Evolutionary conservation across 106 monocot species (phyloP).

Genomic region (Chionographis japonica): DNA sequence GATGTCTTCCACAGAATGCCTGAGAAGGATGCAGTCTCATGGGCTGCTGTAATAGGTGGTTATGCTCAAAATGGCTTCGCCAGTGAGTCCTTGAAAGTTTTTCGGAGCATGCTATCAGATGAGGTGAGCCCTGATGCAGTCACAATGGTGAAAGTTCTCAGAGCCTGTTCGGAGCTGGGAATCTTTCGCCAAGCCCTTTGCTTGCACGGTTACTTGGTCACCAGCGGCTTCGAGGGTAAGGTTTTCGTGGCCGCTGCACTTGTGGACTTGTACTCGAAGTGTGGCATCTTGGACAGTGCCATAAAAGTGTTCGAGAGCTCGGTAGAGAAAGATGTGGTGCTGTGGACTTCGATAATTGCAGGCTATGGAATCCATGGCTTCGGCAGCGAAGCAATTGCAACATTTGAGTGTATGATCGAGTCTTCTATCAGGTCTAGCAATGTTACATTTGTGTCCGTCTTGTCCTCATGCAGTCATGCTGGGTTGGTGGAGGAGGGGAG

Average conservation of each 20-base stretch:
- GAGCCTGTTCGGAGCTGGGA: constrained; percentile 37
- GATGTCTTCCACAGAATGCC: constrained; percentile 44
- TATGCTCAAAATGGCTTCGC: constrained; percentile 46
- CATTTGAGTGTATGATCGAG: constrained; percentile 41
- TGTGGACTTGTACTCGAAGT: constrained; percentile 59
- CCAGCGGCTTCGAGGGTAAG: constrained; percentile 38
- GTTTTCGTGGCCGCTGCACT: constrained; percentile 49
- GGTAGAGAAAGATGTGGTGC: constrained; percentile 44
- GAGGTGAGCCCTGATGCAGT: constrained; percentile 55
- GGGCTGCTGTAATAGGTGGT: constrained; percentile 57
- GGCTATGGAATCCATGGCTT: constrained; percentile 60
- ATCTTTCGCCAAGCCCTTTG: constrained; percentile 35
- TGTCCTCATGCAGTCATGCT: constrained; percentile 68
- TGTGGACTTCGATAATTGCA: constrained; percentile 68
- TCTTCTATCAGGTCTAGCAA: constrained; percentile 37
- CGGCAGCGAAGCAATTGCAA: constrained; percentile 23
- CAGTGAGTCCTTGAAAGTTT: constrained; percentile 34
- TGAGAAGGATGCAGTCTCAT: constrained; percentile 44
- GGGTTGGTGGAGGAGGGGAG: constrained; percentile 40
- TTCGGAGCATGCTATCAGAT: constrained; percentile 32
- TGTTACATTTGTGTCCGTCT: constrained; percentile 50
- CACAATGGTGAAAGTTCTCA: constrained; percentile 54
- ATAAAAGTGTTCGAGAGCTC: constrained; percentile 31
- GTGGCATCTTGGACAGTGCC: constrained; percentile 37
- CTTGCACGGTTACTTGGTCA: constrained; percentile 48